Evolutionary conservation across 345 rosid species (phyloP), one percentile per base, ranked within the genome.

Genomic region (Euphorbia pulcherrima): DNA sequence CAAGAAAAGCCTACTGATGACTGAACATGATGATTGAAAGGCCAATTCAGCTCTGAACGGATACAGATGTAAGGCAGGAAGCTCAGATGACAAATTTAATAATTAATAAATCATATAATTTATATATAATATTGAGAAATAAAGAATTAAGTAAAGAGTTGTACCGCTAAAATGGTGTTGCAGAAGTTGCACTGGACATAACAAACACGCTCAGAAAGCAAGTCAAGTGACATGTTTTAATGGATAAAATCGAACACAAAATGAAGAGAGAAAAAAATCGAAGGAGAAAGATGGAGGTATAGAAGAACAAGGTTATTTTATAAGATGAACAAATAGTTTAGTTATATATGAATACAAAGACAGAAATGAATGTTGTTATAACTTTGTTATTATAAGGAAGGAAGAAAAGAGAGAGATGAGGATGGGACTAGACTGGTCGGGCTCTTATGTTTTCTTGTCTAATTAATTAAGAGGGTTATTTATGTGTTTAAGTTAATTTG

Each of bases 121-220:
- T 33, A 33, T 33, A 33, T 33, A 33, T 33, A 23, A 24, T 37
- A 10, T 30, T 50, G 40, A 44, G 28, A 62, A n/a, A 52, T 24
- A 39, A 17, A 30, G 37, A 46, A 29, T 17, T 12, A 73, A 79
- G 77, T 64, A 53, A 60, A 77, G 78, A 60, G 60, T 1, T 62
- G 70, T 92, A 94, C 99, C 92, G 90, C 99, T 79, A 94, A 78
- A 71, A 89, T 82, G 76, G 97, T 91, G 90, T 87, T 88, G 97
- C 99, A 94, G 89, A 89, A 83, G 92, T 76, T 89, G 97, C 99
- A 94, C 86, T 89, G 92, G 64, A 91, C 96, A 84, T 88, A 94
- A 74, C 97, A 89, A 68, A 94, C 93, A 54, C 85, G 85, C 62
- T 92, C 97, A 60, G 96, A 74, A 33, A 86, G 81, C 87, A 81